Conservation (phyloP, 176 grass and related monocot genomes). For the Phoenix dactylifera region DNA sequence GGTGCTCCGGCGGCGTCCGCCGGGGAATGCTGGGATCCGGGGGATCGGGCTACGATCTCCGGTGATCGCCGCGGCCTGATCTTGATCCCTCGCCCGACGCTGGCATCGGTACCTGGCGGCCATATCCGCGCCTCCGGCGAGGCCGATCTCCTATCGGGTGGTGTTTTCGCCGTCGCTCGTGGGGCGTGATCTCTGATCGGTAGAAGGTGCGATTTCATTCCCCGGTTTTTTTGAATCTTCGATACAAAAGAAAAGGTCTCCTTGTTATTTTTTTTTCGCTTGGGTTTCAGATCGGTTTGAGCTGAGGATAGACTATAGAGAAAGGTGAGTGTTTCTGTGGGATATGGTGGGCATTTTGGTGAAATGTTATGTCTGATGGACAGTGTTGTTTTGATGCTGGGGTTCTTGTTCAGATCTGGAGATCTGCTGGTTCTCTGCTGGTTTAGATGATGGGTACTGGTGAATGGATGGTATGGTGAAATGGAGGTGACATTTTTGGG, state of each 20-base stretch:
- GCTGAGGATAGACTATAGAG: too few relatives aligned
- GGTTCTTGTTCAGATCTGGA: neutral
- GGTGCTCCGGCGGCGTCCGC: neutral
- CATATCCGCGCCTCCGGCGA: conserved; percentile 27
- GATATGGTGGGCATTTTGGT: neutral
- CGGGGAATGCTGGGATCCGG: neutral
- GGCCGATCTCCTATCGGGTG: neutral
- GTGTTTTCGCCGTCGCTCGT: too few relatives aligned
- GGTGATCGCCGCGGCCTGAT: conserved; percentile 4
- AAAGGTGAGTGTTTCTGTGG: too few relatives aligned
- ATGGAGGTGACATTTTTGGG: too few relatives aligned
- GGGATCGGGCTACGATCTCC: too few relatives aligned
- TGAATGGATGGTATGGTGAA: too few relatives aligned
- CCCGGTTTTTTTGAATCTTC: too few relatives aligned
- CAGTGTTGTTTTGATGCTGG: neutral
- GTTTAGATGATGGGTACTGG: neutral
- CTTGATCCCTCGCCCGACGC: neutral
- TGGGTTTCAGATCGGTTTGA: too few relatives aligned
- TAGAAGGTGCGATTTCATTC: too few relatives aligned
- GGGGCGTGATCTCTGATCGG: too few relatives aligned
- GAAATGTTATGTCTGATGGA: neutral
- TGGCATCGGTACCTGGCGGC: neutral
- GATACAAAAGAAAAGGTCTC: too few relatives aligned
- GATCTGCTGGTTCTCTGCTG: conserved; percentile 8
- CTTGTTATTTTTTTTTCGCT: too few relatives aligned